A percentile compares a stretch with the other conserved stretches of the same genome.
These are phyloP conservation scores for Rhizophagus sp. DNA, from an alignment of 192 early-diverging fungal genomes.

Conservation along the genomic window DNA sequence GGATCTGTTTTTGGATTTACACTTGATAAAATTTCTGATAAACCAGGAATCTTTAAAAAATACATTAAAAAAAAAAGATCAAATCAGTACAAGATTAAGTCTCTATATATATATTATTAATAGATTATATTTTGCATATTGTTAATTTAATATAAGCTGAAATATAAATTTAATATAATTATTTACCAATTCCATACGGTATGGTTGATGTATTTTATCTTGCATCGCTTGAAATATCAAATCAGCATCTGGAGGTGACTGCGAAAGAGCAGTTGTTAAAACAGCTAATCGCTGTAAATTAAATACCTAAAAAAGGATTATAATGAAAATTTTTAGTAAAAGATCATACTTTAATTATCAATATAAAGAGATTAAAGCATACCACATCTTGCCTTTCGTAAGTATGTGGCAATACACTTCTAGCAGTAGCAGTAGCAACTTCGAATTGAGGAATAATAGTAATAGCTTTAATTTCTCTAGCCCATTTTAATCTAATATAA, in stretches of 20 bases:
- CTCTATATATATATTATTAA: too few species aligned
- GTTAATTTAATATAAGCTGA: too few species aligned
- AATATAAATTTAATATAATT: too few species aligned
- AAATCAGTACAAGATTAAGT: too few species aligned
- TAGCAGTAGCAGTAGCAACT: conserved; percentile 88
- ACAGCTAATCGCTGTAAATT: conserved; percentile 96
- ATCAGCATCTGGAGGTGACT: conserved; percentile 69
- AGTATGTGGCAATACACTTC: conserved; percentile 75
- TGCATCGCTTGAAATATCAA: conserved; percentile 91
- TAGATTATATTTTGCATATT: too few species aligned
- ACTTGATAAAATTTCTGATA: conserved; percentile 79
- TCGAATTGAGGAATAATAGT: conserved; percentile 90
- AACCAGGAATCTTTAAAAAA: conserved; percentile 70
- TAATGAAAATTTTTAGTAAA: background rate
- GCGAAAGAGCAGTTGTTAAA: conserved; percentile 79
- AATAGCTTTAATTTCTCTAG: conserved; percentile 70
- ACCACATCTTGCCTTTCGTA: conserved; percentile 87
- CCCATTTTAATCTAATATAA: conserved; percentile 68
- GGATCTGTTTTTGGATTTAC: conserved; percentile 73
- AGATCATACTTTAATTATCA: too few species aligned
- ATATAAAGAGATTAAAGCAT: background rate
- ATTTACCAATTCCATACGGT: conserved; percentile 85
- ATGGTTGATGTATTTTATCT: conserved; percentile 96
- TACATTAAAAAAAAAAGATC: background rate
- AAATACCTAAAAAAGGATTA: conserved; percentile 55